Conservation (phyloP, 129 eudicot genomes). For the Glebionis coronaria region DNA sequence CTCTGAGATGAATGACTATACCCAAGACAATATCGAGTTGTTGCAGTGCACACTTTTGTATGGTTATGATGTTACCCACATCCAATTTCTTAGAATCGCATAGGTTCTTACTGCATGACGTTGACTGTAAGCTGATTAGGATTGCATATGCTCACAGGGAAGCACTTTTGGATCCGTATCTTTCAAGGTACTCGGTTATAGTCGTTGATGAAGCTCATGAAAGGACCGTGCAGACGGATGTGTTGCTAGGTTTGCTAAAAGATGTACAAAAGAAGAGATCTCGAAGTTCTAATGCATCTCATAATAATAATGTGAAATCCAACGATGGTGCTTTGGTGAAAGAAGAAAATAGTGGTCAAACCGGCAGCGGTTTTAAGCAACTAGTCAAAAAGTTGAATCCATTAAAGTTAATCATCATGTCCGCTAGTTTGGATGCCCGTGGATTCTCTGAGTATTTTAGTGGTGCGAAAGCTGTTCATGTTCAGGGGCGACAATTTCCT, state of each 20-base stretch:
- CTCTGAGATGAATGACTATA: neutral
- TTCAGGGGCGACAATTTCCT: constrained; percentile 90
- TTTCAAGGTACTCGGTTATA: constrained; percentile 84
- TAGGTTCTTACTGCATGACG: neutral
- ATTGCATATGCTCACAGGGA: constrained; percentile 56
- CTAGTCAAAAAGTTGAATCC: constrained; percentile 48
- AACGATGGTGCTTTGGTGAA: constrained; percentile 34
- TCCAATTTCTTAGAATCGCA: neutral
- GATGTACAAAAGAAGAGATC: constrained; percentile 70
- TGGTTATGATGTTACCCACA: neutral
- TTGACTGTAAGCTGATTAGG: constrained; percentile 2
- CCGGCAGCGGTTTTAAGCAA: constrained; percentile 27
- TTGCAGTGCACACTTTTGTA: neutral
- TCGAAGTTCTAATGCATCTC: constrained; percentile 19
- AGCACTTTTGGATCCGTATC: constrained; percentile 87
- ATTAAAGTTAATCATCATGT: constrained; percentile 81
- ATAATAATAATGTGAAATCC: constrained; percentile 24
- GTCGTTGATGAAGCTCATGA: constrained; percentile 98
- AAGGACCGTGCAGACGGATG: constrained; percentile 96
- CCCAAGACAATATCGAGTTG: neutral
- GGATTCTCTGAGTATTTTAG: constrained; percentile 85
- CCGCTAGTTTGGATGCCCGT: constrained; percentile 96
- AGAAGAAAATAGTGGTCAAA: constrained; percentile 30
- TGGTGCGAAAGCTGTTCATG: constrained; percentile 96
- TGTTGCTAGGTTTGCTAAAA: constrained; percentile 84